Base-by-base conservation (phyloP, 768 basidiomycete species). In the Lentinus brumalis region DNA sequence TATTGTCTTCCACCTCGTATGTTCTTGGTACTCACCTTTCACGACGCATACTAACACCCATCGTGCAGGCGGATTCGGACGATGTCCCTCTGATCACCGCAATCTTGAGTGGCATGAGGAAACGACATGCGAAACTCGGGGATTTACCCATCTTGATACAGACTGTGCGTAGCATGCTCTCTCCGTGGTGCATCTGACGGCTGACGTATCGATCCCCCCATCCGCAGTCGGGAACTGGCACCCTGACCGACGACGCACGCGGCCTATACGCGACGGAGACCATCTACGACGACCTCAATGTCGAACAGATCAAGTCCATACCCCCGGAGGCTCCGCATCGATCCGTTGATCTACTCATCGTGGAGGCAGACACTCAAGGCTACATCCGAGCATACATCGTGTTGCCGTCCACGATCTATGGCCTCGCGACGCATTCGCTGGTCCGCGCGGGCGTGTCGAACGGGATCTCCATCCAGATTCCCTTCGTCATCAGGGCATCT, bases 351-450 rank as follows among this genome's bases (percentile, higher is more conserved):
- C 66, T 81, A 21, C 66, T 70, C 5, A 57, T 86, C 41, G 73
- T 83, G 5, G 75, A 76, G 4, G 85, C 83, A 5, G 79, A 83
- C 62, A 72, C 73, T 46, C 70, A 80, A 74, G 81, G 81, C 12
- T 83, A 81, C 65, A 77, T 78, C 38, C 76, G 76, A 56, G 76
- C 82, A 0, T 81, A 83, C 66, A 81, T 86, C 50, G 64, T 86
- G 52, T 62, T 82, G 12, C 84, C 85, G 3, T 70, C 78, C 7
- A 81, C 82, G 0, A 83, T 91, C 21, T 89, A 81, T 60, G 87
- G 84, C 40, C 69, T 83, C 32, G 81, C 83, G 85, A 21, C 86
- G 78, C 62, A 85, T 81, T 45, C 73, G 79, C 47, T 88, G 30
- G 79, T 81, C 35, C 78, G 83, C 32, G 67, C 73, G 6, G 83